phyloP scores from a whole-genome alignment of 2,329 filamentous ascomycete genomes.

The Cordyceps javanica region DNA sequence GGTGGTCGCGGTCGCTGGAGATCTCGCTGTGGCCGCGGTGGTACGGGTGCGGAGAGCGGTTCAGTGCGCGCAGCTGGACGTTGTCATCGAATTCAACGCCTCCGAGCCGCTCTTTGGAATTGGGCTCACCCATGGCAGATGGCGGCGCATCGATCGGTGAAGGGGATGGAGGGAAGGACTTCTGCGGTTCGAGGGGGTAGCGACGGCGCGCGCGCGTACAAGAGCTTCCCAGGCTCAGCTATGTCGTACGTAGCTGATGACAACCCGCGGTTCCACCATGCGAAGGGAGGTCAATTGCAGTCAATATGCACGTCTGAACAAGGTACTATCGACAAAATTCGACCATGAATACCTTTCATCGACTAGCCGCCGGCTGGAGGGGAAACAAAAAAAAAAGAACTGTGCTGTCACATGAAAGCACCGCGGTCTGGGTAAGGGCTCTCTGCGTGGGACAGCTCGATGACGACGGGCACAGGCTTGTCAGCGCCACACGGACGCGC shows the following conservation, averaged over 20 bases:
- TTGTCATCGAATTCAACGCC: conserved; percentile 30
- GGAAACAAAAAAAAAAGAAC: background rate
- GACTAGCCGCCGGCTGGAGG: too few species aligned
- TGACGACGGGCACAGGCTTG: background rate
- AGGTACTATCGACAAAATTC: background rate
- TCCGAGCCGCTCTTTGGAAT: conserved; percentile 29
- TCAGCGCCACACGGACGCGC: background rate
- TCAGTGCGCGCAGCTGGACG: conserved; percentile 41
- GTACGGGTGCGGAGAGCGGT: conserved; percentile 63
- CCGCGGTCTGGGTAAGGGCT: conserved; percentile 9
- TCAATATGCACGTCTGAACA: background rate
- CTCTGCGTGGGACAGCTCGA: background rate
- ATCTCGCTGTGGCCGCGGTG: conserved; percentile 53
- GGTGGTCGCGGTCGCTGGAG: conserved; percentile 41
- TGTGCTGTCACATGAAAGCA: conserved; percentile 2
- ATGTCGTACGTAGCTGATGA: background rate
- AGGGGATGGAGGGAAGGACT: background rate
- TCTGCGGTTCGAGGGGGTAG: background rate
- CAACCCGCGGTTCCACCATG: background rate
- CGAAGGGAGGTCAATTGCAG: background rate
- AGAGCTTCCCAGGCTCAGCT: background rate
- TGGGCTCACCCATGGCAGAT: conserved; percentile 42
- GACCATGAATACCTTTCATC: background rate
- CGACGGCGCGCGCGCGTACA: background rate
- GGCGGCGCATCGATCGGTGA: conserved; percentile 1